Conservation (phyloP, 345 rosid species). For the Linum tenue region DNA sequence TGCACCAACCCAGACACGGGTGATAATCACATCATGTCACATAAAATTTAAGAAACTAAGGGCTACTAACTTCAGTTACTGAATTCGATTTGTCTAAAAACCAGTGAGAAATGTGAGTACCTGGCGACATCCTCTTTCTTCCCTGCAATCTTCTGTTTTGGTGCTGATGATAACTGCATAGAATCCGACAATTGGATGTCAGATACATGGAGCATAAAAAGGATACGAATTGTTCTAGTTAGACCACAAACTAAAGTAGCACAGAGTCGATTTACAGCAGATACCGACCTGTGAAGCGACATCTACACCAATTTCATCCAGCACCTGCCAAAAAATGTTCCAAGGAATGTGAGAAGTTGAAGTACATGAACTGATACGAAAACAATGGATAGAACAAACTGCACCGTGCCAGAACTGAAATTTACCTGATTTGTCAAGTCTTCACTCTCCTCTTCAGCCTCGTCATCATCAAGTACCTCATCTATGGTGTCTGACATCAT, state of each 20-base stretch:
- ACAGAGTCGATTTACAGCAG: not conserved
- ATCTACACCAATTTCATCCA: conserved; percentile 94
- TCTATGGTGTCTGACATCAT: conserved; percentile 96
- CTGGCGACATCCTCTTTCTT: conserved; percentile 60
- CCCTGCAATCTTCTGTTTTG: conserved; percentile 64
- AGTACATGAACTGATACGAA: not conserved
- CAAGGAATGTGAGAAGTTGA: not conserved
- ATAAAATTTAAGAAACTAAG: not conserved
- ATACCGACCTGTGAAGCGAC: conserved; percentile 81
- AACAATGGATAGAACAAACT: not conserved
- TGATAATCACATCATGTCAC: not conserved
- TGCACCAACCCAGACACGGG: not conserved
- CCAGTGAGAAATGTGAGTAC: conserved; percentile 25
- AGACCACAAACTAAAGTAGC: not conserved
- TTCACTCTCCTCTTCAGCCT: conserved; percentile 93
- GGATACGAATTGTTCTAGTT: not conserved
- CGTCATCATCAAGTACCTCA: conserved; percentile 78
- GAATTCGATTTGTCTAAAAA: not conserved
- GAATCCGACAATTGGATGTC: conserved; percentile 10
- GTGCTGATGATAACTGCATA: conserved; percentile 72
- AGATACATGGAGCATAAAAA: conserved; percentile 2
- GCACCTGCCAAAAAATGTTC: conserved; percentile 40
- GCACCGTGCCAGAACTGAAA: not conserved
- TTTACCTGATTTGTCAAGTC: conserved; percentile 86
- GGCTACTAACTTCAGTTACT: not conserved